Evolutionary conservation across 1,284 basidiomycete species (phyloP), one percentile per base, ranked within the genome.

Genomic region (Ceratobasidium sp.): DNA sequence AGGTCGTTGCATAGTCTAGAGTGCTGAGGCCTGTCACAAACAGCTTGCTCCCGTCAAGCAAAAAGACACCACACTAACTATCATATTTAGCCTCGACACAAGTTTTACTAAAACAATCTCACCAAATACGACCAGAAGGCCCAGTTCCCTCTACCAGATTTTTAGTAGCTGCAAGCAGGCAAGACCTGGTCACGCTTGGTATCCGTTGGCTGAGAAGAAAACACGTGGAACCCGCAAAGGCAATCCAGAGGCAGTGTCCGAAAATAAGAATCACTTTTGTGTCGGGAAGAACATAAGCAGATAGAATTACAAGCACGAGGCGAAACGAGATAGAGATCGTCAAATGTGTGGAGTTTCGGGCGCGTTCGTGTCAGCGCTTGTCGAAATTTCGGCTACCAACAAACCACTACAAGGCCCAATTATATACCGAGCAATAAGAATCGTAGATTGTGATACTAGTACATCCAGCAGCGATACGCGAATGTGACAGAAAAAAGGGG

Each of bases 291-390:
- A 42, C 74, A 75, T 66, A 58, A 45, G 63, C 64, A 75, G 26
- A 31, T 58, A 28, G 31, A 64, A 31, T 47, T 75, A 66, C 31
- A 33, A 60, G 68, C 35, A 47, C 47, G 53, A 45, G 31, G 74
- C 47, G 63, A 66, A 45, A 58, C 64, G 63, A 60, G 53, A 56
- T 42, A 66, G 42, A 58, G 74, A 66, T 75, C 64, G 63, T 75
- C 74, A 37, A 75, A 54, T 75, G 53, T 75, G 53, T 45, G 51
- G 37, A 37, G 23, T 54, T 23, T 75, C 28, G 64, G 31, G 47
- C 63, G 74, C 64, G 63, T 75, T 58, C 74, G 74, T 54, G 74
- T 56, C 74, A 60, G 74, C 74, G 74, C 74, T 75, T 75, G 42
- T 28, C 20, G 31, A 68, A 68, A 66, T 65, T 26, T 45, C 26